Conservation (phyloP, 331 rosid genomes). For the Dryas integrifolia region DNA sequence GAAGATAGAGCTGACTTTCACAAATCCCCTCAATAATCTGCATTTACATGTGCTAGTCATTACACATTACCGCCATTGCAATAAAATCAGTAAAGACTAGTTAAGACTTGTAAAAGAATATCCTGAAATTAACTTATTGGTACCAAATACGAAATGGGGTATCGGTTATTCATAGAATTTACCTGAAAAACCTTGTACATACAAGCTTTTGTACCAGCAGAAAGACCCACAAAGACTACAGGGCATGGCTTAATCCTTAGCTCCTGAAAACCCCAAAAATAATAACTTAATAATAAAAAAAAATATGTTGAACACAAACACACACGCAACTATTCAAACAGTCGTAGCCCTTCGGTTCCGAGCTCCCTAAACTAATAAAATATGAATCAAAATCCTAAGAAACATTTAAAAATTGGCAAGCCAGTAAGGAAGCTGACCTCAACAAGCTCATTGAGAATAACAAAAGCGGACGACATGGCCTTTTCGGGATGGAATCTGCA, state of each 20-base stretch:
- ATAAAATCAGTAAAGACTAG: slow-evolving; percentile 1
- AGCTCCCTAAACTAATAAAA: slow-evolving; percentile 16
- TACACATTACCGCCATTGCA: slow-evolving; percentile 7
- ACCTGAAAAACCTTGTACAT: slow-evolving; percentile 86
- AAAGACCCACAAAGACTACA: slow-evolving; percentile 72
- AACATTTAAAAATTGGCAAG: slow-evolving; percentile 7
- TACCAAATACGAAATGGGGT: slow-evolving; percentile 16
- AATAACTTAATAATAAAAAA: neutral
- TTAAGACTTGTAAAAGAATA: neutral
- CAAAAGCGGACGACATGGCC: slow-evolving; percentile 66
- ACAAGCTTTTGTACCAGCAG: slow-evolving; percentile 90
- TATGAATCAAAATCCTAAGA: slow-evolving; percentile 19
- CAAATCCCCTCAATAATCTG: slow-evolving; percentile 84
- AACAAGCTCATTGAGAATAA: slow-evolving; percentile 76
- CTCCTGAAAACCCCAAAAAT: slow-evolving; percentile 55
- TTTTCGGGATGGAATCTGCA: slow-evolving; percentile 79
- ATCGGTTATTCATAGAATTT: slow-evolving; percentile 6
- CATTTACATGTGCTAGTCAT: slow-evolving; percentile 27
- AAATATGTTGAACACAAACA: neutral
- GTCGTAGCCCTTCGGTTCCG: neutral
- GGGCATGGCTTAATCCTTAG: slow-evolving; percentile 68
- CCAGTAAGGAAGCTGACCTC: slow-evolving; percentile 56
- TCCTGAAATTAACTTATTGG: neutral
- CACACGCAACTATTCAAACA: neutral
- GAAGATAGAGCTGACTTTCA: slow-evolving; percentile 49